Evolutionary conservation across 2,329 filamentous ascomycete species (phyloP).

Genomic region (Falciphora oryzae): DNA sequence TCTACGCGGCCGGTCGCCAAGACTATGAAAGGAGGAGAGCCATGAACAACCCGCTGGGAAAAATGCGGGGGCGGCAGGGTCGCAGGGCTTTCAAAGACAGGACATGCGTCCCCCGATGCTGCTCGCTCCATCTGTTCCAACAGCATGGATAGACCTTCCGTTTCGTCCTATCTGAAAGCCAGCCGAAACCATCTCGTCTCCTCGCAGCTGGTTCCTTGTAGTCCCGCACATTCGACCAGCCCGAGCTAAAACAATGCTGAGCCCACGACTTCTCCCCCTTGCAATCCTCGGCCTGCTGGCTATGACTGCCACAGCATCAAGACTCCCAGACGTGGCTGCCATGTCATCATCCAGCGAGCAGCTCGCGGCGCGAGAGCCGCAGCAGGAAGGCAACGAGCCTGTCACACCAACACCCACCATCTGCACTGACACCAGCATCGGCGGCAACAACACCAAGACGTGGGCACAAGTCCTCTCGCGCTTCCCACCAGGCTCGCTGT

Average conservation of each 20-base stretch:
- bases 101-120: background rate
- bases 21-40: too few relatives aligned
- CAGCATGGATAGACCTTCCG: background rate
- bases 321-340: background rate
- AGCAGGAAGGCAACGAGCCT: background rate
- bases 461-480: conserved; percentile 8
- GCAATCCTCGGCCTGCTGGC: background rate
- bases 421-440: conserved; percentile 1
- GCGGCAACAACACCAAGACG: conserved; percentile 1
- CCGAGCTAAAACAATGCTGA: background rate
- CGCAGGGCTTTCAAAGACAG: background rate
- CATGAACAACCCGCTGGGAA: too few relatives aligned
- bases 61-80: too few relatives aligned
- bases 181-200: too few relatives aligned
- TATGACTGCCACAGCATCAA: background rate
- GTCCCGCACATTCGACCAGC: too few relatives aligned
- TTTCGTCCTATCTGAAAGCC: background rate
- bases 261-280: background rate
- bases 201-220: too few relatives aligned
- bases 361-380: background rate
- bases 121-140: too few relatives aligned
- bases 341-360: background rate
- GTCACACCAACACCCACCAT: conserved; percentile 1
- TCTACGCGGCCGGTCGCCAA: too few relatives aligned
- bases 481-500: conserved; percentile 12